phyloP scores from a whole-genome alignment of 768 basidiomycete species.

The Chlorophyllum brunneum region DNA sequence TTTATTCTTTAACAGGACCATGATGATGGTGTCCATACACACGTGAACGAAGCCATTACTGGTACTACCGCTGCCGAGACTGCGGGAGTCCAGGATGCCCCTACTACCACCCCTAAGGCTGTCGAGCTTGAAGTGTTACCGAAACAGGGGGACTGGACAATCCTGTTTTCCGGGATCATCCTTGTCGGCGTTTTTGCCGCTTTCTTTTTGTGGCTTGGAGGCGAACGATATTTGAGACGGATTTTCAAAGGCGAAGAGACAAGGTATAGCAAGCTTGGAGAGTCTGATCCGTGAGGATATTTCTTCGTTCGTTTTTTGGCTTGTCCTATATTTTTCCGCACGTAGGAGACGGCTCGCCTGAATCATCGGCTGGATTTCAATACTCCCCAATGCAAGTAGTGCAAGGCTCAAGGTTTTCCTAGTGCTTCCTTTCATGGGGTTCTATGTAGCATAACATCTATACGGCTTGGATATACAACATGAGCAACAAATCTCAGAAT shows the following conservation, averaged over 20 bases:
- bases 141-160: constrained; percentile 20
- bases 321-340: not conserved
- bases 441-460: too few relatives aligned
- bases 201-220: constrained; percentile 50
- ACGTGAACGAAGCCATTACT: constrained; percentile 9
- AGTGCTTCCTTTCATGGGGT: too few relatives aligned
- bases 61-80: constrained; percentile 8
- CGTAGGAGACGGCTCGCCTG: constrained; percentile 6
- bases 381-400: too few relatives aligned
- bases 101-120: not conserved
- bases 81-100: not conserved
- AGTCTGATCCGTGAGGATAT: constrained; percentile 24
- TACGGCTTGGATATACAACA: not conserved
- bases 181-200: constrained; percentile 41
- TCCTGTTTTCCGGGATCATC: constrained; percentile 34
- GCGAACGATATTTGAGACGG: constrained; percentile 40
- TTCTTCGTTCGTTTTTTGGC: not conserved
- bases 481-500: not conserved
- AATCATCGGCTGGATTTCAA: not conserved
- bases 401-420: too few relatives aligned
- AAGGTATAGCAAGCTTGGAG: constrained; percentile 42
- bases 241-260: constrained; percentile 32
- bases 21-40: not conserved
- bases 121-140: constrained; percentile 6
- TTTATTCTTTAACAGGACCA: constrained; percentile 12